Base-by-base conservation (phyloP, 2,329 filamentous ascomycete species). In the Nothophaeocryptopus gaeumannii region DNA sequence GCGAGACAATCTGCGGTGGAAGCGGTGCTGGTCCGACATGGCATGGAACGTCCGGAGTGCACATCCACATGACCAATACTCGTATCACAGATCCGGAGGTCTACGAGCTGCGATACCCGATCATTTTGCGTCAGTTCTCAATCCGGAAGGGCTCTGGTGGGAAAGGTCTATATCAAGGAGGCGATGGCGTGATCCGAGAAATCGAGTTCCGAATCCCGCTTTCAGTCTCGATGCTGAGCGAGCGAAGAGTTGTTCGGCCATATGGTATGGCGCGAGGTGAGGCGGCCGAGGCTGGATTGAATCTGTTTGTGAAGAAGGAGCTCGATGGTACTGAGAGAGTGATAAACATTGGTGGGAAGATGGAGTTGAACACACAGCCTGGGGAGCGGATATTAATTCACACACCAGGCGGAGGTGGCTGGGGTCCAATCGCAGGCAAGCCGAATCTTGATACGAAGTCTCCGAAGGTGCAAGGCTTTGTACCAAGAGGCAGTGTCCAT, bases 31-130 rank as follows among this genome's bases (percentile, higher is more conserved):
- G 66, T 2, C 58, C 62, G 0, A 50, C 49, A 2, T 69, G 65
- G 66, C 52, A 66, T 42, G 68, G 68, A 11, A 60, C 60, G 0
- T 59, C 52, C 30, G 68, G 58, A 9, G 65, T 70, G 8, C 68
- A 71, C 39, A 59, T 62, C 5, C 64, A 70, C 44, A 66, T 67
- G 63, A 71, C 69, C 1, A 70, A 71, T 38, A 70, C 68, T 2
- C 59, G 64, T 20, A 70, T 68, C 45, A 68, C 69, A 2, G 67
- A 71, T 29, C 56, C 58, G 1, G 68, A 71, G 51, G 53, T 69
- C 5, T 51, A 67, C 8, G 69, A 71, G 56, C 60, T 63, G 46
- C 56, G 68, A 35, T 69, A 68, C 43, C 67, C 67, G 7, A 60
- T 69, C 13, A 50, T 70, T 15, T 48, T 70, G 10, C 59, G 63